phyloP scores from a whole-genome alignment of 192 early-diverging fungal genomes.

The Pilobolus umbonatus region DNA sequence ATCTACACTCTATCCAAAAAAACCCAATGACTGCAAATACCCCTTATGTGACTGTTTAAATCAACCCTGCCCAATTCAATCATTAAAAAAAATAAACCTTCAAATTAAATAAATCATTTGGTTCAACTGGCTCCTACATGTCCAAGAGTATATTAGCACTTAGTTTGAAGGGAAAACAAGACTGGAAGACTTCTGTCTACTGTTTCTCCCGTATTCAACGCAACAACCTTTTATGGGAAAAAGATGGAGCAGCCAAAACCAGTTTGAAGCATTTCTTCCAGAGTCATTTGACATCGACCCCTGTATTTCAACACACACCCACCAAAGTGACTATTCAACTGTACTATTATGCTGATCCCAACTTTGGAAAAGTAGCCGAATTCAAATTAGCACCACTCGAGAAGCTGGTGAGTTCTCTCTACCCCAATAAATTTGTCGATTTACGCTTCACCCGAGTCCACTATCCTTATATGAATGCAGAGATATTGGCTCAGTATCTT shows the following conservation, averaged over 20 bases:
- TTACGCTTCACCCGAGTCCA: constrained; percentile 27
- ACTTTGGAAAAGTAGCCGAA: constrained; percentile 13
- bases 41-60: too few relatives aligned
- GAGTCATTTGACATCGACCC: constrained; percentile 35
- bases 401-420: constrained; percentile 27
- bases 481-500: constrained; percentile 38
- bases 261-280: constrained; percentile 37
- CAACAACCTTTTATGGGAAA: constrained; percentile 38
- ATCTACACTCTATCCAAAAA: too few relatives aligned
- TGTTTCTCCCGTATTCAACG: constrained; percentile 33
- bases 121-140: constrained; percentile 15
- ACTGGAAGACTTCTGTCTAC: constrained; percentile 36
- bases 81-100: too few relatives aligned
- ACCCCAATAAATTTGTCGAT: constrained; percentile 35
- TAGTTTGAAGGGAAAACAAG: constrained; percentile 32
- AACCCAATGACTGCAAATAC: too few relatives aligned
- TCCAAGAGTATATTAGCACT: constrained; percentile 37
- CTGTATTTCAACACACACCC: constrained; percentile 35
- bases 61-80: too few relatives aligned
- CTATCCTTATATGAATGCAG: constrained; percentile 40
- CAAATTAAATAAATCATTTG: too few relatives aligned
- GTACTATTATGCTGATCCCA: constrained; percentile 38
- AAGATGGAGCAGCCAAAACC: constrained; percentile 29
- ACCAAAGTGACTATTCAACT: constrained; percentile 34
- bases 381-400: constrained; percentile 33